These are phyloP conservation scores for Gastrolobium bilobum DNA, from an alignment of 306 rosid genomes.

Conservation along the genomic window DNA sequence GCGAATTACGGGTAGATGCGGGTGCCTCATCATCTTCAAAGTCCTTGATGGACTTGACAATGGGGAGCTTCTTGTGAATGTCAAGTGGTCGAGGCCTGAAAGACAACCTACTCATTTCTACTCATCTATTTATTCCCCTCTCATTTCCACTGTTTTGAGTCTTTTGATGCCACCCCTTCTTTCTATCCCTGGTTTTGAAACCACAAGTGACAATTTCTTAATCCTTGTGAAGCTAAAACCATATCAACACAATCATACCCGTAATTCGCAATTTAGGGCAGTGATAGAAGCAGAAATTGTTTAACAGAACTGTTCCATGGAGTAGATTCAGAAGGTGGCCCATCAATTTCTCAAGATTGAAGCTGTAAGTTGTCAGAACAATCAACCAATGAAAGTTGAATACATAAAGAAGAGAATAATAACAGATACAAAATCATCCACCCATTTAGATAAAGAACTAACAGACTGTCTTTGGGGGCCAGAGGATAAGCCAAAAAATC, in stretches of 20 bases:
- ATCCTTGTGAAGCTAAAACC: conserved; percentile 31
- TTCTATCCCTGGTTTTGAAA: conserved; percentile 27
- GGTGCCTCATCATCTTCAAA: conserved; percentile 67
- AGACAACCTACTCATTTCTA: conserved; percentile 67
- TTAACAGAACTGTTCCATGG: conserved; percentile 49
- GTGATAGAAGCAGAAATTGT: conserved; percentile 51
- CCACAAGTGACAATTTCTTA: conserved; percentile 14
- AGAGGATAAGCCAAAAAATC: too few species aligned
- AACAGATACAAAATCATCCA: too few species aligned
- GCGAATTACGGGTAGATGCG: conserved; percentile 64
- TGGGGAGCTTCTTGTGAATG: conserved; percentile 72
- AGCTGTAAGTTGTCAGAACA: conserved; percentile 31
- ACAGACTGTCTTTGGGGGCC: too few species aligned
- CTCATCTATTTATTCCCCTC: conserved; percentile 43
- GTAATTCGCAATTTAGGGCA: conserved; percentile 49
- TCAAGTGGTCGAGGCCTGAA: conserved; percentile 69
- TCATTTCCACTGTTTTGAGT: conserved; percentile 39
- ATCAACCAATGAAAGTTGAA: too few species aligned
- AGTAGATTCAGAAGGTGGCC: conserved; percentile 60
- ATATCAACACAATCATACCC: conserved; percentile 7
- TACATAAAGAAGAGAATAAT: too few species aligned
- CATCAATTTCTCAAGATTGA: conserved; percentile 47
- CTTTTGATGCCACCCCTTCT: conserved; percentile 22
- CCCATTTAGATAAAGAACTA: too few species aligned
- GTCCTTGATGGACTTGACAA: conserved; percentile 65